Evolutionary conservation across 768 basidiomycete genomes (phyloP).

Genomic region (Postia placenta): DNA sequence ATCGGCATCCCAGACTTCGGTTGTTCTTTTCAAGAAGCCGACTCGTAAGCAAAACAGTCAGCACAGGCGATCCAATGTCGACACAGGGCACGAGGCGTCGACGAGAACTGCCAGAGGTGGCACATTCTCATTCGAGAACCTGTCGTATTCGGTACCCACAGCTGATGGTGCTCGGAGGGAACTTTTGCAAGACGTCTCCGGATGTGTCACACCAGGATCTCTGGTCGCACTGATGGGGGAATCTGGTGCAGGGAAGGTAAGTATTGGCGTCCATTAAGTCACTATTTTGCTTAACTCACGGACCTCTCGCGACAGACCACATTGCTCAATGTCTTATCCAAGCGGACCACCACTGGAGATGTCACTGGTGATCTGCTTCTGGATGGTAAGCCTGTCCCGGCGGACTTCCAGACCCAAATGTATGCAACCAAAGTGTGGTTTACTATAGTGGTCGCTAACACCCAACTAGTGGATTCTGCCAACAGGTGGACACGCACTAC

Average conservation of each 20-base stretch:
- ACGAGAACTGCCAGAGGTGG: too few relatives aligned
- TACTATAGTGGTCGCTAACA: not conserved
- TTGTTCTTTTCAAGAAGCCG: conserved; percentile 68
- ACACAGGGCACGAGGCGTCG: conserved; percentile 1
- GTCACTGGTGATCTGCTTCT: conserved; percentile 38
- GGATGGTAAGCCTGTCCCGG: conserved; percentile 36
- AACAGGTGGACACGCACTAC: conserved; percentile 81
- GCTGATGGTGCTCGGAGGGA: conserved; percentile 34
- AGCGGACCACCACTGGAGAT: conserved; percentile 31
- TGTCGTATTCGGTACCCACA: conserved; percentile 61
- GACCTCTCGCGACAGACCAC: too few relatives aligned
- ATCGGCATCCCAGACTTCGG: conserved; percentile 29
- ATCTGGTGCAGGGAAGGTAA: conserved; percentile 43
- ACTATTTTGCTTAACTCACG: too few relatives aligned
- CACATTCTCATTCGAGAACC: conserved; percentile 75
- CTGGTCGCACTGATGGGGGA: conserved; percentile 75
- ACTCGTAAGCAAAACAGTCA: too few relatives aligned
- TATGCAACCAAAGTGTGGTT: conserved; percentile 6
- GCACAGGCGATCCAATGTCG: conserved; percentile 41
- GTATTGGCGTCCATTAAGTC: not conserved
- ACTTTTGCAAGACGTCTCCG: conserved; percentile 68
- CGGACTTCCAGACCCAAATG: conserved; percentile 52
- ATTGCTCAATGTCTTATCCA: conserved; percentile 41
- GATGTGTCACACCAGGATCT: conserved; percentile 76
- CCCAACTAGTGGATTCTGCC: conserved; percentile 63